Percentiles rank a stretch among this genome's conserved stretches.
Conservation (phyloP, 2,329 filamentous ascomycete genomes). For the Colletotrichum sp. region DNA sequence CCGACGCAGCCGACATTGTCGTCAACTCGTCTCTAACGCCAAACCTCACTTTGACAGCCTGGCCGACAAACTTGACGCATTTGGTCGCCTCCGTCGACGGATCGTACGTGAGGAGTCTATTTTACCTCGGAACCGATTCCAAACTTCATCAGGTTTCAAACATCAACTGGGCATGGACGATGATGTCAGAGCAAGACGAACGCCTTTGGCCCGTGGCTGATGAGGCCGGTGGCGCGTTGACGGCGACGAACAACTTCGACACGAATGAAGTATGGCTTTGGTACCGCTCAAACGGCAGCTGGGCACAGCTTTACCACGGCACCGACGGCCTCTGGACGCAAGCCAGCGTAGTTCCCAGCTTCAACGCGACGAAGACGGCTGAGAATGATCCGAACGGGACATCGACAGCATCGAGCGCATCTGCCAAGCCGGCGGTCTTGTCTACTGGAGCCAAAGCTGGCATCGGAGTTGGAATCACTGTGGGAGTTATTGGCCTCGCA, state of each 20-base stretch:
- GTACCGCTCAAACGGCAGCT: conserved; percentile 33
- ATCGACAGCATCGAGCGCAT: conserved; percentile 33
- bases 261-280: conserved; percentile 32
- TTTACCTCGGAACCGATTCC: conserved; percentile 41
- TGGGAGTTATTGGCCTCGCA: conserved; percentile 46
- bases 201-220: conserved; percentile 35
- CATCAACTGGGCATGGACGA: conserved; percentile 32
- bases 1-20: not conserved
- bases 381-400: not conserved
- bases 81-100: conserved; percentile 26
- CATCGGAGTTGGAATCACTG: conserved; percentile 57
- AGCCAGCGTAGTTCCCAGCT: conserved; percentile 27
- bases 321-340: conserved; percentile 31
- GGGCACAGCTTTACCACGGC: conserved; percentile 34
- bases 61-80: not conserved
- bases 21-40: not conserved
- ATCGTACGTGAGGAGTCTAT: conserved; percentile 25
- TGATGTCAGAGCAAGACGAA: conserved; percentile 24
- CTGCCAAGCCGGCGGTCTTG: conserved; percentile 33
- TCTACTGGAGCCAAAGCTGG: conserved; percentile 59
- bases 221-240: conserved; percentile 29
- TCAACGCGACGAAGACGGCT: conserved; percentile 23
- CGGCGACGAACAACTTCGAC: conserved; percentile 28
- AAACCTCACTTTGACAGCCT: conserved; percentile 8
- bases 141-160: conserved; percentile 33